Evolutionary conservation across 108 stramenopile species (phyloP).

Genomic region (Stephanodiscus minutulus): DNA sequence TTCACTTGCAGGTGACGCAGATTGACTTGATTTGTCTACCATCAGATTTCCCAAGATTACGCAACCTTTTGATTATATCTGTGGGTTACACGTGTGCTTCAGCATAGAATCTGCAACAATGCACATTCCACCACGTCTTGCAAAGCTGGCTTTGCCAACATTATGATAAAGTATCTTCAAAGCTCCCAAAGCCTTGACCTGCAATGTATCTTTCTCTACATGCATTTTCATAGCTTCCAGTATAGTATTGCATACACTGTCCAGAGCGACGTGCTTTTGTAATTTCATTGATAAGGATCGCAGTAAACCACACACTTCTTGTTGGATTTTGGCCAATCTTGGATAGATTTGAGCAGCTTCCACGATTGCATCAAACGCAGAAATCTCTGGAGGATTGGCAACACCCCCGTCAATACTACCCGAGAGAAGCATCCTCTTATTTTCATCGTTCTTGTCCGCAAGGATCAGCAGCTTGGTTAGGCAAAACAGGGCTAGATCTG

Average conservation of each 20-base stretch:
- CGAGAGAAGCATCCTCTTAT: conserved; percentile 27
- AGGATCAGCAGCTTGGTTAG: conserved; percentile 35
- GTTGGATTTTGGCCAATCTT: conserved; percentile 28
- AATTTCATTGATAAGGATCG: conserved; percentile 33
- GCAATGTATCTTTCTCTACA: conserved; percentile 26
- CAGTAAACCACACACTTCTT: conserved; percentile 35
- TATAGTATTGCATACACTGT: conserved; percentile 37
- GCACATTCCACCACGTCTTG: conserved; percentile 1
- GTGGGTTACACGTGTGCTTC: conserved; percentile 22
- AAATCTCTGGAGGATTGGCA: too few relatives aligned
- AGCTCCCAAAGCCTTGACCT: conserved; percentile 37
- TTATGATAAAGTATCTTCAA: conserved; percentile 36
- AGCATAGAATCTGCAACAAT: conserved; percentile 38
- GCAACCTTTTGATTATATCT: conserved; percentile 44
- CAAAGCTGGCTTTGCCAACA: conserved; percentile 13
- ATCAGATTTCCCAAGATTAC: conserved; percentile 40
- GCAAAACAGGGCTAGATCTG: conserved; percentile 34
- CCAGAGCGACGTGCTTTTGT: conserved; percentile 31
- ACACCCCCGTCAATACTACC: too few relatives aligned
- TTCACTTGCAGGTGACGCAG: conserved; percentile 22
- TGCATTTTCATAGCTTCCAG: conserved; percentile 26
- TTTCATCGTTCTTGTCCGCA: conserved; percentile 32
- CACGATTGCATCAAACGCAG: conserved; percentile 36
- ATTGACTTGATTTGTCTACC: conserved; percentile 13
- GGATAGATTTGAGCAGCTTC: conserved; percentile 53